Percentiles rank a stretch among this genome's conserved stretches.
phyloP scores from a whole-genome alignment of 164 flowering plant genomes.

The Akebia trifoliata region DNA sequence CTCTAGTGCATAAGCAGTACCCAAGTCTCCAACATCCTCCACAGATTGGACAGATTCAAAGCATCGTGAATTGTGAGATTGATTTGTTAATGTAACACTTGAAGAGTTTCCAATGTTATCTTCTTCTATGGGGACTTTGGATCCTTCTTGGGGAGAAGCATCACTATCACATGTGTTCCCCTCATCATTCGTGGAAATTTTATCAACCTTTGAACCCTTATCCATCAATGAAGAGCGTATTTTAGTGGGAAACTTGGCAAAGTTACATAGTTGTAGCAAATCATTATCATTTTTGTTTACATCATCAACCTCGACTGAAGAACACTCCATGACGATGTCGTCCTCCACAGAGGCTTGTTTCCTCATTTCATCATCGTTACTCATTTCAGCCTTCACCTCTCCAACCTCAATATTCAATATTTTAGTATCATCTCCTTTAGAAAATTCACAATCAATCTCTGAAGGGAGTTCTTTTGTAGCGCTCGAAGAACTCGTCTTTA shows the following conservation, averaged over 20 bases:
- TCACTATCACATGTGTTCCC: constrained; percentile 21
- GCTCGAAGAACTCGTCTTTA: constrained; percentile 30
- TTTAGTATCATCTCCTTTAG: constrained; percentile 27
- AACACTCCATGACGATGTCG: constrained; percentile 11
- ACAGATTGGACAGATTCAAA: constrained; percentile 19
- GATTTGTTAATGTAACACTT: constrained; percentile 21
- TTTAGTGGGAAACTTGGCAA: constrained; percentile 58
- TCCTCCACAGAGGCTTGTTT: constrained; percentile 25
- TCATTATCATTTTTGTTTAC: constrained; percentile 28
- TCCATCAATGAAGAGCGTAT: constrained; percentile 49
- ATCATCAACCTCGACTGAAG: constrained; percentile 23
- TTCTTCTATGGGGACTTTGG: constrained; percentile 20
- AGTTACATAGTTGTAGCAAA: constrained; percentile 39
- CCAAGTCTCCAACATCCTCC: constrained; percentile 27
- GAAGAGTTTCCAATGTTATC: constrained; percentile 22
- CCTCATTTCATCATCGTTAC: constrained; percentile 27
- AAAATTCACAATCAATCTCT: constrained; percentile 26
- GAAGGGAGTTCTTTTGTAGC: constrained; percentile 20
- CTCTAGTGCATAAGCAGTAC: constrained; percentile 18
- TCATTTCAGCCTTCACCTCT: constrained; percentile 23
- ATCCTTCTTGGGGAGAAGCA: constrained; percentile 15
- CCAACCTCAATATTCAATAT: constrained; percentile 20
- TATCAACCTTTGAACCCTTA: constrained; percentile 31
- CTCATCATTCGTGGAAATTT: constrained; percentile 21
- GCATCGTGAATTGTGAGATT: constrained; percentile 16